Percentiles rank a stretch among this genome's conserved stretches.
phyloP scores from a whole-genome alignment of 345 rosid genomes.

The Aquilaria malaccensis region DNA sequence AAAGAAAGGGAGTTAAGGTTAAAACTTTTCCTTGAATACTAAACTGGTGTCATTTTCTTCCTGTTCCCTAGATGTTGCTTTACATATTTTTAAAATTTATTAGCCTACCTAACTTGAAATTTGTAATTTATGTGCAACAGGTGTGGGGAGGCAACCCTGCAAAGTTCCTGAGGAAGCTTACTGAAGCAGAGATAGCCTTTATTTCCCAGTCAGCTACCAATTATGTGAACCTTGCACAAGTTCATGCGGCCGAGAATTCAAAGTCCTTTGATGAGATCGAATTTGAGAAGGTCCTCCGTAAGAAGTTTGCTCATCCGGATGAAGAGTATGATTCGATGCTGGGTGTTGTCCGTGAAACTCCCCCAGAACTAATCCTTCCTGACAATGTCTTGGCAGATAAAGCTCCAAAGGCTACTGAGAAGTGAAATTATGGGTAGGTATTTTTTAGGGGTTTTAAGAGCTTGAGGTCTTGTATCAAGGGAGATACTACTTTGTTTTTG shows the following conservation, averaged over 20 bases:
- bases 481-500: slow-evolving; percentile 23
- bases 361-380: slow-evolving; percentile 74
- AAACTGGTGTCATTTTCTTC: too few species aligned
- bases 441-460: slow-evolving; percentile 12
- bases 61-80: background rate
- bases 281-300: slow-evolving; percentile 88
- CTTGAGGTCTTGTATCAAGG: slow-evolving; percentile 22
- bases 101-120: background rate
- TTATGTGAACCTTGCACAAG: slow-evolving; percentile 82
- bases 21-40: background rate
- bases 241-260: slow-evolving; percentile 84
- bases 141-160: slow-evolving; percentile 99
- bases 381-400: slow-evolving; percentile 50
- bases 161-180: slow-evolving; percentile 81
- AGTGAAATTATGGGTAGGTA: slow-evolving; percentile 33
- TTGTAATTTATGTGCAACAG: slow-evolving; percentile 23
- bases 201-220: slow-evolving; percentile 70
- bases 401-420: slow-evolving; percentile 42
- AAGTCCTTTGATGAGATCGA: slow-evolving; percentile 75
- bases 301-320: slow-evolving; percentile 58
- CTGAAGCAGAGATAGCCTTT: slow-evolving; percentile 61
- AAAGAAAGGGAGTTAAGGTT: background rate
- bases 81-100: background rate
- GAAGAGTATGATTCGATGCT: slow-evolving; percentile 88
- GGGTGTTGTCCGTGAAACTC: slow-evolving; percentile 74